Percentiles rank a stretch among this genome's conserved stretches.
Evolutionary conservation across 352 stramenopile genomes (phyloP).

Genomic region (Thalassiosira sp.): DNA sequence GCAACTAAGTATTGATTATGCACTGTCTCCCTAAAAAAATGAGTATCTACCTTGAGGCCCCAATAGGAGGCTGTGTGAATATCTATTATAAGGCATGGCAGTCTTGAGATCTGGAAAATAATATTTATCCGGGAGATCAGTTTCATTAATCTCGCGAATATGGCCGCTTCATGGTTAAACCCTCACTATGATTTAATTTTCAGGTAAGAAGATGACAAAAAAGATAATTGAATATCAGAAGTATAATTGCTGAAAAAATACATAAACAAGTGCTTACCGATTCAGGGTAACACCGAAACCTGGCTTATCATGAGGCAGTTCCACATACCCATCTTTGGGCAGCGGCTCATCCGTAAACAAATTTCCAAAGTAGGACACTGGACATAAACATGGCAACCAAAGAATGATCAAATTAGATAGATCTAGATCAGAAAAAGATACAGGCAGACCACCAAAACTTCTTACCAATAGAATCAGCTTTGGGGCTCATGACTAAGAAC

Average conservation of each 20-base stretch:
- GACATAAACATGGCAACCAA: not conserved
- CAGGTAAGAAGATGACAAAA: not conserved
- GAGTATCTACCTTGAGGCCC: not conserved
- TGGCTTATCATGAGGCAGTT: conserved; percentile 54
- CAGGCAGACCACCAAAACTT: not conserved
- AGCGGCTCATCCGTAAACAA: conserved; percentile 71
- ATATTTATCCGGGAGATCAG: too few species aligned
- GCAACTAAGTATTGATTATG: not conserved
- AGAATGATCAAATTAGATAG: not conserved
- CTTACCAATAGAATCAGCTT: conserved; percentile 62
- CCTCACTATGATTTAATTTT: conserved; percentile 24
- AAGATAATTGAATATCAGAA: not conserved
- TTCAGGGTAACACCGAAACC: conserved; percentile 75
- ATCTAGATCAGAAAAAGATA: not conserved
- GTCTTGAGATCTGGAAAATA: not conserved
- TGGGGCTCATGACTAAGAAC: conserved; percentile 67
- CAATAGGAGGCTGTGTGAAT: too few species aligned
- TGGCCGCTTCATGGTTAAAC: conserved; percentile 48
- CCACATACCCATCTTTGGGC: conserved; percentile 65
- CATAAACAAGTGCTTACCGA: conserved; percentile 20
- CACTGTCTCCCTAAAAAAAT: not conserved
- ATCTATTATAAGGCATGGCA: not conserved
- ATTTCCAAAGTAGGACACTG: conserved; percentile 63
- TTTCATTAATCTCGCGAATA: conserved; percentile 35
- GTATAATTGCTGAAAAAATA: conserved; percentile 3